Evolutionary conservation across 2,329 filamentous ascomycete species (phyloP), one percentile per base, ranked within the genome.

Genomic region (Xylaria hypoxylon): DNA sequence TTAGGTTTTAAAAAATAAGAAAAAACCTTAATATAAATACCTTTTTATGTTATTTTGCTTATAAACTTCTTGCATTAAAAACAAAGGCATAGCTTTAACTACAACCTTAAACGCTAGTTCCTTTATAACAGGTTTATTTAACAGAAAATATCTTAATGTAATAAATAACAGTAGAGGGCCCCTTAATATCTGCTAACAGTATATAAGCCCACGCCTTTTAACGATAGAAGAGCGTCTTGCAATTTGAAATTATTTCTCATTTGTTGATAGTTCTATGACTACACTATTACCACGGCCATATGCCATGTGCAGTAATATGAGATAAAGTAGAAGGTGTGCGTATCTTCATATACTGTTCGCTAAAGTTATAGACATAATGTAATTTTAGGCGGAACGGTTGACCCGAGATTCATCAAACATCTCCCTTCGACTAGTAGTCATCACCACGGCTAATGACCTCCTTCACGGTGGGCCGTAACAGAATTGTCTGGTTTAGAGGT

Each of bases 361-460:
- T 7, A 1, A 57, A 50, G 2, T 13, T 44, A 8, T 40, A 5
- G n/a, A 42, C 15, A 51, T 26, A 5, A 38, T 33, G n/a, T 24
- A n/a, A 24, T 52, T 3, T 3, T 22, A 26, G 15, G 31, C 24
- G 19, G 19, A n/a, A 19, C 13, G 24, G 17, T 31, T 38, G 24
- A 40, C 3, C 8, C 19, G 8, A 45, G 13, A 28, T 22, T 45
- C 17, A 15, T 40, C 7, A 44, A 19, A 44, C 33, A 44, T 62
- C 11, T 50, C 26, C n/a, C 19, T 45, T 52, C n/a, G 6, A 31
- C 38, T 87, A 96, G 78, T 93, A 96, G 78, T 96, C 93, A 60
- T 96, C 92, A 71, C 93, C 93, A 68, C 92, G 89, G 79, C 91
- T 94, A 74, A 96, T 90, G 71, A 96, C 89, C 83, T 96, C 93